These are phyloP conservation scores for Suhomyces coccinellae DNA, from an alignment of 1,139 yeast genomes.

Conservation along the genomic window DNA sequence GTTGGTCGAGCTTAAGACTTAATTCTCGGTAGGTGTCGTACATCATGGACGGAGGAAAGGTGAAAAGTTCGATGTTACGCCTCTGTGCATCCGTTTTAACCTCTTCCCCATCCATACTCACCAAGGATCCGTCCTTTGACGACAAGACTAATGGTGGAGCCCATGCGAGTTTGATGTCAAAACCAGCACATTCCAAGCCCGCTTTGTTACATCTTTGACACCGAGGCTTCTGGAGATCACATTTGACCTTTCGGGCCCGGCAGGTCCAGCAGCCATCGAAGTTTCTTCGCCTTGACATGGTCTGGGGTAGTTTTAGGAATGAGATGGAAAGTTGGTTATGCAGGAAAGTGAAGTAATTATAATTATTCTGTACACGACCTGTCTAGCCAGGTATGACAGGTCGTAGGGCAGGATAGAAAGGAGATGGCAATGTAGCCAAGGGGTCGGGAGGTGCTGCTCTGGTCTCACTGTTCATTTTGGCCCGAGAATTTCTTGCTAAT, in stretches of 20 bases:
- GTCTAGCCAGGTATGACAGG: not conserved
- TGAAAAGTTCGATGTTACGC: slow-evolving; percentile 37
- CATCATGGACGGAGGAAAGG: slow-evolving; percentile 33
- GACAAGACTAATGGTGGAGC: slow-evolving; percentile 34
- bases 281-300: slow-evolving; percentile 36
- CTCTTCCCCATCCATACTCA: slow-evolving; percentile 20
- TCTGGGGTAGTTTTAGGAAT: not conserved
- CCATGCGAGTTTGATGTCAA: slow-evolving; percentile 44
- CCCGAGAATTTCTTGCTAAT: no score
- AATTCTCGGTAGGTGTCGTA: slow-evolving; percentile 37
- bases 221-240: slow-evolving; percentile 45
- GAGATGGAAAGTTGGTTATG: not conserved
- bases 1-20: slow-evolving; percentile 25
- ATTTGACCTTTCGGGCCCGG: slow-evolving; percentile 49
- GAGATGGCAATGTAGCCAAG: not conserved
- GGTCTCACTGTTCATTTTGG: no score
- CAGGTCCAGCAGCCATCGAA: slow-evolving; percentile 59
- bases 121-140: slow-evolving; percentile 21
- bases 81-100: slow-evolving; percentile 34
- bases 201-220: slow-evolving; percentile 48
- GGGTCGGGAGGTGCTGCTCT: not conserved
- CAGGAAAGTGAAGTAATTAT: not conserved
- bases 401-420: not conserved
- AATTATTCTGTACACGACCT: not conserved
- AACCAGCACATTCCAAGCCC: slow-evolving; percentile 41